These are phyloP conservation scores for Phytophthora megakarya DNA, from an alignment of 352 stramenopile genomes.

Conservation along the genomic window DNA sequence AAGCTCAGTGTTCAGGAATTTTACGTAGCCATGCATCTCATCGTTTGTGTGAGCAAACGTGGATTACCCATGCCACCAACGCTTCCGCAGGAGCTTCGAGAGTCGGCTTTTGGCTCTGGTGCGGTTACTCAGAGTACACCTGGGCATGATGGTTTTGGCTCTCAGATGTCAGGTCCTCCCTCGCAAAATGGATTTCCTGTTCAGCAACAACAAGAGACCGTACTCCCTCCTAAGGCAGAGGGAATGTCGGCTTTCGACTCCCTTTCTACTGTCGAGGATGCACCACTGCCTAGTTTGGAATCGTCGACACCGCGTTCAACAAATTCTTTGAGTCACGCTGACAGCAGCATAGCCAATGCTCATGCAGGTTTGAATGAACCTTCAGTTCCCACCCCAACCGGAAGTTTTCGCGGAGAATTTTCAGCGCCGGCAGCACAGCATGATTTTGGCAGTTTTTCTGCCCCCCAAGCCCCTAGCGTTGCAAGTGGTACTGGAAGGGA, in stretches of 20 bases:
- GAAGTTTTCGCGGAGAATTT: conserved; percentile 25
- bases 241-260: conserved; percentile 68
- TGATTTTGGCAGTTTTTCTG: conserved; percentile 24
- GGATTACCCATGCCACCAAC: conserved; percentile 71
- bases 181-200: conserved; percentile 29
- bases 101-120: conserved; percentile 60
- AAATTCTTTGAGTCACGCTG: conserved; percentile 30
- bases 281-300: conserved; percentile 33
- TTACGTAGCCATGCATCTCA: conserved; percentile 96
- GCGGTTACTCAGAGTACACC: conserved; percentile 5
- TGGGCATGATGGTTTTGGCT: conserved; percentile 15
- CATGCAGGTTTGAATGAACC: conserved; percentile 12
- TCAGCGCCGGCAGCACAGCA: conserved; percentile 15
- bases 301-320: conserved; percentile 29
- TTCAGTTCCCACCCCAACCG: conserved; percentile 15
- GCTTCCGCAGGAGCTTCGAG: conserved; percentile 69
- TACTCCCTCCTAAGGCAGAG: conserved; percentile 33
- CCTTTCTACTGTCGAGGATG: conserved; percentile 42
- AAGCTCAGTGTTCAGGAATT: conserved; percentile 93
- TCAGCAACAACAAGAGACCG: conserved; percentile 27
- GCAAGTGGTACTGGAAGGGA: conserved; percentile 23
- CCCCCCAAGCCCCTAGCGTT: conserved; percentile 14
- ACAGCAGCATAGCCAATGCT: conserved; percentile 7
- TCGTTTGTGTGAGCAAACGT: conserved; percentile 95
- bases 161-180: conserved; percentile 15